These are phyloP conservation scores for Candida rishiriensis DNA, from an alignment of 805 yeast genomes.

Conservation along the genomic window DNA sequence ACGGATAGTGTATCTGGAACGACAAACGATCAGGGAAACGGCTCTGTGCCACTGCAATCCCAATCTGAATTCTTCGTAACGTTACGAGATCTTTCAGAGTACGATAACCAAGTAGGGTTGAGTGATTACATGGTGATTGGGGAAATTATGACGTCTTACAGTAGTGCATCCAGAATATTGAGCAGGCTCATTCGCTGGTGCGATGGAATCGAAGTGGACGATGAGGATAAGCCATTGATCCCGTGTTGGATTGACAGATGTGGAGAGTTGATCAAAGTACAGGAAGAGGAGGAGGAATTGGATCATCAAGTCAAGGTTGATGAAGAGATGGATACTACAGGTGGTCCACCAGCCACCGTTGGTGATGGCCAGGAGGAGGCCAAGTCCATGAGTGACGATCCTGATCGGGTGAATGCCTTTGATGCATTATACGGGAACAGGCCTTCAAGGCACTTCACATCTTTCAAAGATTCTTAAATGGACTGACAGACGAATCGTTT, in stretches of 20 bases:
- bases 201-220: conserved; percentile 14
- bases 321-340: neutral
- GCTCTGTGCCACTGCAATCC: neutral
- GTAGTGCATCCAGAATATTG: conserved; percentile 1
- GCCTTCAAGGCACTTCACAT: neutral
- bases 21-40: neutral
- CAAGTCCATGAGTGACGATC: neutral
- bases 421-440: conserved; percentile 18
- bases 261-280: conserved; percentile 15
- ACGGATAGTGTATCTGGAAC: neutral
- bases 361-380: too few relatives aligned
- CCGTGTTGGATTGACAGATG: conserved; percentile 21
- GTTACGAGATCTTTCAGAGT: conserved; percentile 15
- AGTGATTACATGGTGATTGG: conserved; percentile 22
- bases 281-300: neutral
- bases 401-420: conserved; percentile 14
- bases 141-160: conserved; percentile 6
- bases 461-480: too few relatives aligned
- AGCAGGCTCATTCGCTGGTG: conserved; percentile 11
- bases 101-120: conserved; percentile 7
- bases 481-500: too few relatives aligned
- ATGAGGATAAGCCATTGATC: conserved; percentile 9
- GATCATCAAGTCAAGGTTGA: neutral
- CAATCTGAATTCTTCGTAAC: conserved; percentile 22
- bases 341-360: too few relatives aligned